Evolutionary conservation across 495 filamentous ascomycete species (phyloP).

Genomic region (Xylaria sp.): DNA sequence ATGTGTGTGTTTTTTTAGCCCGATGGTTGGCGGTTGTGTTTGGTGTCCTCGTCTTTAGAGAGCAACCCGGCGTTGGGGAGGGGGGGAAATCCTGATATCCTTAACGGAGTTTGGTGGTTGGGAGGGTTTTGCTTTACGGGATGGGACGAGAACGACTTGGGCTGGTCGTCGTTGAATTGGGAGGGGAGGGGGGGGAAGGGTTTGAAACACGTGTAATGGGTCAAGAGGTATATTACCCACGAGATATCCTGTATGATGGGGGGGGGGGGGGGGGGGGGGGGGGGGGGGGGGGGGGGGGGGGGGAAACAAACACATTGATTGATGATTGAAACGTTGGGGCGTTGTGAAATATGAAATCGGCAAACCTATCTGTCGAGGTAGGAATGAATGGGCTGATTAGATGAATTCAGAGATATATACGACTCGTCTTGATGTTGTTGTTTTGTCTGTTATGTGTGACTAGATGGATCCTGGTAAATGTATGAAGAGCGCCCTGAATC

Average conservation of each 20-base stretch:
- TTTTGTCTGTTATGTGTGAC: neutral
- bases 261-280: neutral
- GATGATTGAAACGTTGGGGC: slow-evolving; percentile 15
- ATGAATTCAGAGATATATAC: neutral
- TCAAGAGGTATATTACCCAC: neutral
- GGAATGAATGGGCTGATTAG: neutral
- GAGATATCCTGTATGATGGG: neutral
- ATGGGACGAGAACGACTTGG: neutral
- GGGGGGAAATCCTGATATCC: slow-evolving; percentile 8
- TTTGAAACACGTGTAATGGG: slow-evolving; percentile 4
- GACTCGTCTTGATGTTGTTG: neutral
- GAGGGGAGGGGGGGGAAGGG: too few species aligned
- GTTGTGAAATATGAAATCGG: neutral
- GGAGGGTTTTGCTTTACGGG: neutral
- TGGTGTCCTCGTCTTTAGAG: neutral
- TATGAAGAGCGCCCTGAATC: neutral
- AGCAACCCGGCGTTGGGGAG: slow-evolving; percentile 18
- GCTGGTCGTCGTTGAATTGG: neutral
- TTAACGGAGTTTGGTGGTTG: slow-evolving; percentile 17
- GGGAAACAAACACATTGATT: too few species aligned
- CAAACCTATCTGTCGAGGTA: neutral
- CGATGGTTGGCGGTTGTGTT: neutral
- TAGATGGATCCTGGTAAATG: neutral
- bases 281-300: neutral
- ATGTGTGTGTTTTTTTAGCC: neutral